Percentiles rank a stretch among this genome's conserved stretches.
phyloP scores from a whole-genome alignment of 2,329 filamentous ascomycete species.

The Elsinoe fawcettii region DNA sequence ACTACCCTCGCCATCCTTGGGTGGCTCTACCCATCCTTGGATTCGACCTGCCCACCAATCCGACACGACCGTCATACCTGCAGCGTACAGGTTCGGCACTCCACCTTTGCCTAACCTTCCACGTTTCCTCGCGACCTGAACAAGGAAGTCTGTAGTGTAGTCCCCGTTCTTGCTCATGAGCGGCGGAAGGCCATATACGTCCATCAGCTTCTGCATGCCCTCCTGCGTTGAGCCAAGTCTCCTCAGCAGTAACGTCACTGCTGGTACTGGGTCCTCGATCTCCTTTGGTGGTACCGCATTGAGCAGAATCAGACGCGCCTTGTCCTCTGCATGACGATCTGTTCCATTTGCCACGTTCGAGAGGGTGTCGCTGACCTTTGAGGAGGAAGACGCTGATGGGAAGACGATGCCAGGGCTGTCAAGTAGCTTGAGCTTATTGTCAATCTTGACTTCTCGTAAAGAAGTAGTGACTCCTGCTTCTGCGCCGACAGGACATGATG shows the following conservation, averaged over 20 bases:
- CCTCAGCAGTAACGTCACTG: constrained; percentile 75
- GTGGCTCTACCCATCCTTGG: constrained; percentile 20
- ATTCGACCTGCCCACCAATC: constrained; percentile 49
- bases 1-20: constrained; percentile 6
- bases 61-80: constrained; percentile 88
- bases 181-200: constrained; percentile 76
- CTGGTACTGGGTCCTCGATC: constrained; percentile 84
- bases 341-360: constrained; percentile 33
- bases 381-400: constrained; percentile 46
- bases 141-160: constrained; percentile 78
- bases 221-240: constrained; percentile 65
- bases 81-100: constrained; percentile 77
- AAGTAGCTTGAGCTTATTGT: constrained; percentile 86
- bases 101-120: constrained; percentile 83
- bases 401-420: constrained; percentile 95
- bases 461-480: constrained; percentile 89
- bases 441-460: constrained; percentile 83
- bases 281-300: constrained; percentile 91
- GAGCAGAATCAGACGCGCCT: constrained; percentile 74
- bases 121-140: constrained; percentile 90
- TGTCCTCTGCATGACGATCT: constrained; percentile 50
- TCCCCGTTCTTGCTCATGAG: constrained; percentile 64
- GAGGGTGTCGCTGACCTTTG: constrained; percentile 4
- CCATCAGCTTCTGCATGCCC: constrained; percentile 69
- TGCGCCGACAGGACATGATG: constrained; percentile 77